A percentile compares a stretch with the other conserved stretches of the same genome.
Conservation (phyloP, 2,329 filamentous ascomycete species). For the Neofusicoccum umdonicola region DNA sequence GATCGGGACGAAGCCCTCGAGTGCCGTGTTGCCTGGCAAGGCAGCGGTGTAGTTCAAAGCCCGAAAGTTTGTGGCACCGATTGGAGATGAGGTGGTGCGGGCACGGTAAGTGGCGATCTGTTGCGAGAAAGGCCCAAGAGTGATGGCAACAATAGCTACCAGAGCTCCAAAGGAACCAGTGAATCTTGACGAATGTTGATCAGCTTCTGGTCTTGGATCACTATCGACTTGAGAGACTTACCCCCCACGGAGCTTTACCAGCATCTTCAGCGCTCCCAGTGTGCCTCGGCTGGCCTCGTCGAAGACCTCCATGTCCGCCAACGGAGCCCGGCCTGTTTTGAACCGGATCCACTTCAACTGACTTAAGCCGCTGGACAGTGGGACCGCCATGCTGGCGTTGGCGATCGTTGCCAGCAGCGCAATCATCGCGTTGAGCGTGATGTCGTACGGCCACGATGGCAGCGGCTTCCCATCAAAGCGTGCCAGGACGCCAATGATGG, state of each 20-base stretch:
- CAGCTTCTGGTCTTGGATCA: no score
- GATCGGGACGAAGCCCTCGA: constrained; percentile 19
- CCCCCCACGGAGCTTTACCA: constrained; percentile 28
- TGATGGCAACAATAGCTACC: not conserved
- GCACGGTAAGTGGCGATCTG: constrained; percentile 18
- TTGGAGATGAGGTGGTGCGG: constrained; percentile 1
- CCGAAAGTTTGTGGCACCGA: constrained; percentile 7
- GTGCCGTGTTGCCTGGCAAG: constrained; percentile 12
- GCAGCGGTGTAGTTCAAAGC: constrained; percentile 19
- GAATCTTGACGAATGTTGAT: not conserved
- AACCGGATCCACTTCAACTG: constrained; percentile 21
- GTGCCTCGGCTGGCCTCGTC: constrained; percentile 36
- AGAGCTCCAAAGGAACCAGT: not conserved
- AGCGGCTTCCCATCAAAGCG: constrained; percentile 16
- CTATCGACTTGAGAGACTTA: constrained; percentile 2
- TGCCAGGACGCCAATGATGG: constrained; percentile 17
- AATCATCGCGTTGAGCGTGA: constrained; percentile 14
- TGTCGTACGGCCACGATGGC: constrained; percentile 18
- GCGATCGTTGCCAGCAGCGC: constrained; percentile 1
- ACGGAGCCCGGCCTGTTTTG: constrained; percentile 9
- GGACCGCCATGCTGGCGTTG: constrained; percentile 17
- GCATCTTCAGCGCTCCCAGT: constrained; percentile 28
- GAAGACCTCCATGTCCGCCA: constrained; percentile 29
- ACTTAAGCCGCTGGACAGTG: constrained; percentile 13
- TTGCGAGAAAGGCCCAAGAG: constrained; percentile 16